Evolutionary conservation across 345 rosid species (phyloP).

Genomic region (Pistacia atlantica): DNA sequence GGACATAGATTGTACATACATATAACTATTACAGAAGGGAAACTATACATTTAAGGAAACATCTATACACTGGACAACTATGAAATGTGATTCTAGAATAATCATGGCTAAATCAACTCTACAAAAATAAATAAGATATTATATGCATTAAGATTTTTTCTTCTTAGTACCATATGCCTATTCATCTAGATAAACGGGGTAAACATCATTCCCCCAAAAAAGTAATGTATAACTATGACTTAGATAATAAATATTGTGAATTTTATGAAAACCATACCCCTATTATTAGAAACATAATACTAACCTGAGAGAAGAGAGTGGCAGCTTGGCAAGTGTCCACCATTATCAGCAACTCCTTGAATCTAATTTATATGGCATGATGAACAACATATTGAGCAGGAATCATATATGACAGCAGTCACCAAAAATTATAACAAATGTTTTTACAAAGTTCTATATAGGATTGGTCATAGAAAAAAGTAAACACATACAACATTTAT

Average conservation of each 20-base stretch:
- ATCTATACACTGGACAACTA: neutral
- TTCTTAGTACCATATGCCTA: neutral
- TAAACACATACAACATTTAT: neutral
- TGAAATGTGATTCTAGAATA: neutral
- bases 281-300: slow-evolving; percentile 11
- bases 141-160: neutral
- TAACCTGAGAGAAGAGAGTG: slow-evolving; percentile 93
- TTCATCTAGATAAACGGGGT: neutral
- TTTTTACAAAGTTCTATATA: neutral
- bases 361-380: slow-evolving; percentile 48
- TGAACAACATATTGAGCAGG: slow-evolving; percentile 2
- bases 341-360: slow-evolving; percentile 97
- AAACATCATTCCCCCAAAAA: neutral
- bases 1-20: neutral
- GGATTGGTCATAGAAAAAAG: neutral
- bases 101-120: neutral
- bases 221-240: neutral
- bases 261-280: neutral
- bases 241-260: neutral
- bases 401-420: neutral
- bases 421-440: neutral
- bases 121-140: neutral
- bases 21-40: neutral
- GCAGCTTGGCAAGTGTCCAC: slow-evolving; percentile 99
- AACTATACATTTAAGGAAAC: neutral